These are phyloP conservation scores for Paracorniculantispora psalliotae DNA, from an alignment of 2,329 filamentous ascomycete genomes.

Conservation along the genomic window DNA sequence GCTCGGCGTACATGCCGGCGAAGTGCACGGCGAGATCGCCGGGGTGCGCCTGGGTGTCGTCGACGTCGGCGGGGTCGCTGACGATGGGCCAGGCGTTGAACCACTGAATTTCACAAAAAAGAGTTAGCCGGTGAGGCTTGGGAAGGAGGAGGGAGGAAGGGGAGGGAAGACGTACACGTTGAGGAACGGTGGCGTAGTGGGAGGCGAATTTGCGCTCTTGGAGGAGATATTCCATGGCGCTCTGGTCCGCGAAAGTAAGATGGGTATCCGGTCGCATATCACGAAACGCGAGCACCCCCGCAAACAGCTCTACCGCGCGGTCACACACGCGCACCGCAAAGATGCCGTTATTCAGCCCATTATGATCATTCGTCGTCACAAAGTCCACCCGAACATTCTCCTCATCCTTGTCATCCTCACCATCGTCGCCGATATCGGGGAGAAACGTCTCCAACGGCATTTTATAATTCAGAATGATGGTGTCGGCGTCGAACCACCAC, in stretches of 20 bases:
- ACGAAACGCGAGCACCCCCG: conserved; percentile 16
- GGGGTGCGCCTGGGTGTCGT: conserved; percentile 1
- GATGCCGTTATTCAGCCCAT: conserved; percentile 20
- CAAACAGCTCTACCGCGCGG: conserved; percentile 18
- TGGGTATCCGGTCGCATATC: conserved; percentile 15
- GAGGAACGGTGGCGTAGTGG: conserved; percentile 14
- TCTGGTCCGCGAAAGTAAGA: conserved; percentile 17
- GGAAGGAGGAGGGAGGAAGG: background rate
- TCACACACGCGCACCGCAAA: conserved; percentile 17
- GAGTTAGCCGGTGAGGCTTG: background rate
- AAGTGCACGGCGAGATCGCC: conserved; percentile 20
- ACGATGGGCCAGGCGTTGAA: conserved; percentile 17
- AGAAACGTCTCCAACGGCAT: conserved; percentile 9
- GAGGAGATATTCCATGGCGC: conserved; percentile 18
- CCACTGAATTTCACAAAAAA: conserved; percentile 11
- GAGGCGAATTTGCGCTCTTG: conserved; percentile 12
- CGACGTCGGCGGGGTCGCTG: background rate
- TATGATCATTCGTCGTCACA: conserved; percentile 16
- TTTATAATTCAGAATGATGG: conserved; percentile 16
- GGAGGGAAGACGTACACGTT: background rate
- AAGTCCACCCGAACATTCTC: background rate
- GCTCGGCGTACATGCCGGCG: conserved; percentile 11
- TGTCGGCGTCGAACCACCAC: conserved; percentile 26
- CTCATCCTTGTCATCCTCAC: too few relatives aligned
- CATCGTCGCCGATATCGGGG: background rate